Evolutionary conservation across 2,329 filamentous ascomycete species (phyloP), one percentile per base, ranked within the genome.

Genomic region (Tolypocladium nubicola): DNA sequence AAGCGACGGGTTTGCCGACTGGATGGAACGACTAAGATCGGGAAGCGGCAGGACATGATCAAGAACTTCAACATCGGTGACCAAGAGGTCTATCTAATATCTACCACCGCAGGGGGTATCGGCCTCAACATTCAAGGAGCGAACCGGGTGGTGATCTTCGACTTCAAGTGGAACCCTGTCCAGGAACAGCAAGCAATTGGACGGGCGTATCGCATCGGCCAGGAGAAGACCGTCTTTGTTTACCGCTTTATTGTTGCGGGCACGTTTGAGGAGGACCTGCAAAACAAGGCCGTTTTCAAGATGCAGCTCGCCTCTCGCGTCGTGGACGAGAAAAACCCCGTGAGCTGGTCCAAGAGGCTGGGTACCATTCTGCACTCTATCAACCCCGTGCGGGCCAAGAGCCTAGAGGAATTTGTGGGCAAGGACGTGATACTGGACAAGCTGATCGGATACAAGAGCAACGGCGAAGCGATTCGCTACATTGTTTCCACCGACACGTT

Each of bases 131-230:
- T 97, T 14, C 82, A 83, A 45, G 86, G 87, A 1, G 92, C 92
- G 1, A 96, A 91, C 67, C 83, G 92, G 23, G 89, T 96, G 1
- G 81, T 97, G 23, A 87, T 97, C 23, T 88, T 95, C 57, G 92
- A 97, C 68, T 90, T 88, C 66, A 78, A 80, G 60, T 96, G 86
- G 73, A 94, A 92, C 61, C 92, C 92, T 0, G 80, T 85, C 6
- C 79, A 86, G 67, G 92, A 96, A 69, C 86, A 91, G 65, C 92
- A 97, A 71, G 92, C 92, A 1, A 83, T 96, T 54, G 92, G 90
- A 2, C 82, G 92, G 56, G 87, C 89, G 0, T 96, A 94, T 70
- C 88, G 92, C 1, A 81, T 97, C 39, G 90, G 91, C 0, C 92
- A 97, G 70, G 76, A 73, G 41, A 94, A 92, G 64, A 78, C 81